These are phyloP conservation scores for Metschnikowia santaceciliae DNA, from an alignment of 805 yeast species.

Conservation along the genomic window DNA sequence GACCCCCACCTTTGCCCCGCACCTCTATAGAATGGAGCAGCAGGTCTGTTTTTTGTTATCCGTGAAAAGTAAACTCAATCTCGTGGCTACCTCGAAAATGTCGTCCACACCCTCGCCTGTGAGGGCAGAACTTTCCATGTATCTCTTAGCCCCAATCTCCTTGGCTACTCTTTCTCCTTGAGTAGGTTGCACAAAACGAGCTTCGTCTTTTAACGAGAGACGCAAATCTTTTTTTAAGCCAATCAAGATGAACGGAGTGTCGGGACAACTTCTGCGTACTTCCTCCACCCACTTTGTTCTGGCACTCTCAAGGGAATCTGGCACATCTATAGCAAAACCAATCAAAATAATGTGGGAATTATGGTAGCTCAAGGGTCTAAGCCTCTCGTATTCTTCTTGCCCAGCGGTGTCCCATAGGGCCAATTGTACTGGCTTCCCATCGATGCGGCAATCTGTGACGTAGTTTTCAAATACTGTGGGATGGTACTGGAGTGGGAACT, in stretches of 20 bases:
- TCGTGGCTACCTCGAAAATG: slow-evolving; percentile 85
- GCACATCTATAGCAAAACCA: slow-evolving; percentile 81
- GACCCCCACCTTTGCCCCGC: slow-evolving; percentile 5
- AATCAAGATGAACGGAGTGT: slow-evolving; percentile 70
- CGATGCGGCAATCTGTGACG: slow-evolving; percentile 90
- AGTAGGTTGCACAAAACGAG: slow-evolving; percentile 48
- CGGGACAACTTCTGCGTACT: slow-evolving; percentile 75
- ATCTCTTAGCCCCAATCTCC: slow-evolving; percentile 76
- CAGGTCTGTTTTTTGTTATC: slow-evolving; percentile 29
- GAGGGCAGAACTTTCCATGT: slow-evolving; percentile 84
- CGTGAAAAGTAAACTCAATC: slow-evolving; percentile 61
- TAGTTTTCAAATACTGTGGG: slow-evolving; percentile 95
- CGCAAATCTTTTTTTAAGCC: slow-evolving; percentile 85
- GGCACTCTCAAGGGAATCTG: slow-evolving; percentile 82
- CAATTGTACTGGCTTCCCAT: slow-evolving; percentile 84
- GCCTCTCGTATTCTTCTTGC: slow-evolving; percentile 89
- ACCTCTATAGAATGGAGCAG: slow-evolving; percentile 28
- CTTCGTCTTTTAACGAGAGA: slow-evolving; percentile 33
- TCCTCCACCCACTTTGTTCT: slow-evolving; percentile 84
- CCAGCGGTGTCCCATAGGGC: slow-evolving; percentile 97
- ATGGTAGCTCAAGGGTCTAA: slow-evolving; percentile 83
- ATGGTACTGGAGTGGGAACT: slow-evolving; percentile 87
- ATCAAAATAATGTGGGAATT: slow-evolving; percentile 83
- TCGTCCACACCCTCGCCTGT: slow-evolving; percentile 96
- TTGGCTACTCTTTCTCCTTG: slow-evolving; percentile 70